Base-by-base conservation (phyloP, 208 protist genomes). In the Endotrypanum monterogeii region DNA sequence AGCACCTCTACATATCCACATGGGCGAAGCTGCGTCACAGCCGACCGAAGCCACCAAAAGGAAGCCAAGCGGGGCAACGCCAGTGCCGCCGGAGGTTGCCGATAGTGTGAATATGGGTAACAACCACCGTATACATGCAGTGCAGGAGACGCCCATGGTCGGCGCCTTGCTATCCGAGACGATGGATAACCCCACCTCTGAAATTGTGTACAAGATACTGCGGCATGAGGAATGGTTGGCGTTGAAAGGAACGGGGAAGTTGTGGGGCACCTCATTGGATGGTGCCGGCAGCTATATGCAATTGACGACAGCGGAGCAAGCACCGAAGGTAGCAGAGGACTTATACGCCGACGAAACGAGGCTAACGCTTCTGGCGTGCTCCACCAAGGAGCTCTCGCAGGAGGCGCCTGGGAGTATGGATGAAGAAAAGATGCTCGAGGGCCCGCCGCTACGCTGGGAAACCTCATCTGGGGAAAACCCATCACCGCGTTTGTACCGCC, bases 1-100 rank as follows among this genome's bases (percentile, higher is more conserved):
- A 18, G 69, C 69, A 6, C 76, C 70, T 23, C 57, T 76, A 32
- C 70, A 80, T 55, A 72, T 72, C 35, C 71, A 56, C 76, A 71
- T 75, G 56, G 76, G 46, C 54, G 67, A 75, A 20, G 71, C 55
- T 37, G 30, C 18, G 4, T 39, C 32, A 28, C 54, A 37, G 9
- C 25, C 37, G 39, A 20, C 35, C 23, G 23, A 25, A 14, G 55
- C 11, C 23, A 5, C 37, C 35, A 32, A 72, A 20, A 50, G 39
- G 66, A 9, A 30, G 3, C 46, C 44, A 44, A 37, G n/a, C 6
- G 16, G 9, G 5, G 12, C 68, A n/a, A 20, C 25, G 54, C n/a
- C 68, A 39, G 52, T n/a, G 54, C 39, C 67, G 23, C 52, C 54
- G 20, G 35, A 12, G 55, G 9, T 2, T 3, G 37, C 35, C 20